phyloP scores from a whole-genome alignment of 2,329 filamentous ascomycete species.

The Stenocarpella maydis region DNA sequence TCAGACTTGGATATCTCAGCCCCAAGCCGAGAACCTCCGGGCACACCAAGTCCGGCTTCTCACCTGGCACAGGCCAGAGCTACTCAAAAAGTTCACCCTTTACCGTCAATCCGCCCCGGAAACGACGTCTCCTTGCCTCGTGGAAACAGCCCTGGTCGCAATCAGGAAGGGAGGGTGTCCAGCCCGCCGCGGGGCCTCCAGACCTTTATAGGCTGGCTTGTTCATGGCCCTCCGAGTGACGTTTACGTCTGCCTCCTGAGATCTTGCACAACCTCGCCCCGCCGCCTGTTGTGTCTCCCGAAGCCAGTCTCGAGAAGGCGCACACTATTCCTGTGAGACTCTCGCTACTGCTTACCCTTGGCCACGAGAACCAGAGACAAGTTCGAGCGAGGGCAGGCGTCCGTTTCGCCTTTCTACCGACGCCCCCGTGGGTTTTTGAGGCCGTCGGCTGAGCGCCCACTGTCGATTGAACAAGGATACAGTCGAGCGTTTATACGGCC shows the following conservation, averaged over 20 bases:
- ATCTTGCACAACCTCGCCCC: slow-evolving; percentile 19
- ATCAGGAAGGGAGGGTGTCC: neutral
- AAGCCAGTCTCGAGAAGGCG: slow-evolving; percentile 30
- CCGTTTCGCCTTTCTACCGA: slow-evolving; percentile 19
- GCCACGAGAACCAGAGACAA: slow-evolving; percentile 32
- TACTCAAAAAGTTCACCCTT: neutral
- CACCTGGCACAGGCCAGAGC: slow-evolving; percentile 25
- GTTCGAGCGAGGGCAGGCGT: slow-evolving; percentile 20
- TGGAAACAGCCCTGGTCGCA: too few species aligned
- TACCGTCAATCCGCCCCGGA: neutral
- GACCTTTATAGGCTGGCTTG: slow-evolving; percentile 17
- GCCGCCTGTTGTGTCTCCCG: slow-evolving; percentile 23
- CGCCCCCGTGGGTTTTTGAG: neutral
- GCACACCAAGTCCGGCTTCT: slow-evolving; percentile 26
- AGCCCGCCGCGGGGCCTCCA: neutral
- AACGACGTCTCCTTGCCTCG: neutral
- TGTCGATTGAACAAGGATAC: slow-evolving; percentile 32
- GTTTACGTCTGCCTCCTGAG: slow-evolving; percentile 14
- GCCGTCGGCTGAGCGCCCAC: slow-evolving; percentile 1
- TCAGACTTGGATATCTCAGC: slow-evolving; percentile 16
- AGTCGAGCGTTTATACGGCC: slow-evolving; percentile 30
- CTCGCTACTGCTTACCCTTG: slow-evolving; percentile 27
- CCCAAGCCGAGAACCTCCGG: slow-evolving; percentile 29
- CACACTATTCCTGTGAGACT: slow-evolving; percentile 30
- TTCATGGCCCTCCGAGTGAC: slow-evolving; percentile 13